phyloP scores from a whole-genome alignment of 768 basidiomycete species.

The Rhodotorula kratochvilovae region DNA sequence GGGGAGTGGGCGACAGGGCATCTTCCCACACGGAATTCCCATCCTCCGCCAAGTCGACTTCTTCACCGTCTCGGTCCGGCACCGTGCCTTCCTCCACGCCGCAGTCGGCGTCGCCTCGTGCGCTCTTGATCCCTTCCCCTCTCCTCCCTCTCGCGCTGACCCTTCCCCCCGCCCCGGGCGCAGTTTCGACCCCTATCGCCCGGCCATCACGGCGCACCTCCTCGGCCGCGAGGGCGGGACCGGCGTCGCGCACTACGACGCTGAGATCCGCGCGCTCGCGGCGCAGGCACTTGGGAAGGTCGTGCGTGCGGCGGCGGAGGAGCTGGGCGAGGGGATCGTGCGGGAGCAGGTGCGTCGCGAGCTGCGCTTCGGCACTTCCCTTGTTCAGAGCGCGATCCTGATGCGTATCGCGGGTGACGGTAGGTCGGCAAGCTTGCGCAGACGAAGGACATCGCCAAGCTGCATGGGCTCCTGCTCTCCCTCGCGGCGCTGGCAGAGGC shows the following conservation, averaged over 20 bases:
- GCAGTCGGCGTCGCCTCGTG: conserved; percentile 25
- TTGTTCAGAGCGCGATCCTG: too few relatives aligned
- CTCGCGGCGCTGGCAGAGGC: conserved; percentile 69
- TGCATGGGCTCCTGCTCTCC: conserved; percentile 76
- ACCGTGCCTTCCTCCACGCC: conserved; percentile 56
- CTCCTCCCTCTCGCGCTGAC: too few relatives aligned
- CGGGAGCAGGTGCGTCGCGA: conserved; percentile 55
- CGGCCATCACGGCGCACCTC: conserved; percentile 66
- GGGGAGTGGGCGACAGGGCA: conserved; percentile 54
- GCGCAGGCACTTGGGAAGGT: conserved; percentile 69
- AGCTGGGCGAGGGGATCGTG: conserved; percentile 52
- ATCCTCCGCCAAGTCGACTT: conserved; percentile 89
- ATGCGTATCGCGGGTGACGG: too few relatives aligned
- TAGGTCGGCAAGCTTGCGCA: conserved; percentile 41
- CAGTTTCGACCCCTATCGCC: conserved; percentile 74
- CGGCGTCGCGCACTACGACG: conserved; percentile 84
- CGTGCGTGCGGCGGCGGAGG: conserved; percentile 56
- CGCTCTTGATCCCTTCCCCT: not conserved
- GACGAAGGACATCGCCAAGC: conserved; percentile 62
- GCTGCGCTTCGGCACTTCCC: too few relatives aligned
- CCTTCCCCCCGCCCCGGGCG: not conserved
- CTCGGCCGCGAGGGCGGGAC: conserved; percentile 52
- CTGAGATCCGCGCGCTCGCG: conserved; percentile 68
- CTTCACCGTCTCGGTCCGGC: conserved; percentile 79
- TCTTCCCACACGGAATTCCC: conserved; percentile 91